Base-by-base conservation (phyloP, 331 rosid genomes). In the Pyracantha coccinea region DNA sequence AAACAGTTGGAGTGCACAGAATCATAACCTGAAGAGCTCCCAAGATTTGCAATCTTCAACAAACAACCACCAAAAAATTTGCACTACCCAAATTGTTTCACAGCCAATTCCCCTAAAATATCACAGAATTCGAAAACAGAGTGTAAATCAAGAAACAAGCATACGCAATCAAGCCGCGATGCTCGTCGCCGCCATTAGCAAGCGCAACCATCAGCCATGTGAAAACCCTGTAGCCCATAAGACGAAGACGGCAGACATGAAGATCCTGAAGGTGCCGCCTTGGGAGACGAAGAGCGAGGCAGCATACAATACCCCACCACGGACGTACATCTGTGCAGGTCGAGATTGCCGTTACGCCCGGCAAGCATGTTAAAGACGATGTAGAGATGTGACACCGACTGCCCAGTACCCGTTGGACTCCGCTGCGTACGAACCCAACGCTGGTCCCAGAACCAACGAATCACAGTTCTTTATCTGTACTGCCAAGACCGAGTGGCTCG, bases 281-380 rank as follows among this genome's bases (percentile, higher is more conserved):
- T 86, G 92, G 4, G 99, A 97, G 60, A 92, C 33, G 59, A 95
- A 95, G 33, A 95, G 85, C 13, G 97, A 87, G 52, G 85, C 66
- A 95, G 74, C 90, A 95, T 79, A 57, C 85, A 89, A 78, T 95
- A 95, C 14, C 99, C 97, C 11, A 92, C 89, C 68, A 95, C 97
- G 72, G 97, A 88, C 27, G 99, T 89, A 13, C 99, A 95, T 13
- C 97, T 92, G 74, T 95, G 97, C 17, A 95, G 88, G 59, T 95
- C 89, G 44, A 95, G 85, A 71, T 95, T 92, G 5, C 99, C 97
- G 25, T 89, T 78, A 63, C 97, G 83, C 20, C 99, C 97, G 4
- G 97, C 99, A 52, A 95, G 73, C 97, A 95, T 95, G 86, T 95
- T 92, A 85, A 89, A 95, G 52, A 95, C 99, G 20, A 85, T 88